Base-by-base conservation (phyloP, 148 eudicot genomes). In the Talinum fruticosum region DNA sequence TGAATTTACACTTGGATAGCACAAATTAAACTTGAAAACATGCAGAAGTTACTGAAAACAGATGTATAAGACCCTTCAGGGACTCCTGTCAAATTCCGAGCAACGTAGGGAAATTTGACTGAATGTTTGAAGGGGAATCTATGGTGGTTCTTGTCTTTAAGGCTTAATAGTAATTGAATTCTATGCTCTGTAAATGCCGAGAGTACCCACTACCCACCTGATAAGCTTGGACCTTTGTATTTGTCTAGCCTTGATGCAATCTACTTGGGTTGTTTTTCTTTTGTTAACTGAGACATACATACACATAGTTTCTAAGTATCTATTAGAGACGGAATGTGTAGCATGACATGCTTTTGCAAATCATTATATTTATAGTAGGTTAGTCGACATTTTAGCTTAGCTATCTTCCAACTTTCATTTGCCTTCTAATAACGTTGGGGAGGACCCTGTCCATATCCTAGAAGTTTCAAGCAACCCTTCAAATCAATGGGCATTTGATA, bases 241-340 rank as follows among this genome's bases (percentile, higher is more conserved):
- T 41, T 61, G 35, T 62, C 14, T n/a, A 59, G 49, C 41, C 16
- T 47, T 47, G 35, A 36, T 66, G 73, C 78, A 51, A 19, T 32
- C 34, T 44, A 51, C 74, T 47, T 49, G 72, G 72, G 29, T 47
- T 73, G 7, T 68, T 26, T 67, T 73, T 71, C 54, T 49, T 75
- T 16, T 37, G 23, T 36, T 59, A 29, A 34, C 19, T 36, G 68
- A 30, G 41, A 14, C n/a, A 33, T 34, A 26, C 8, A 6, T 41
- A n/a, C 37, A 24, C 23, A 6, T 47, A 15, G 28, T 37, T 33
- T 29, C 53, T 65, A 26, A 45, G 66, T 57, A 15, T 18, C 16
- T 33, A 65, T 62, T 19, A 3, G 18, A 24, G 32, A 47, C 5
- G 29, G 34, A 12, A n/a, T n/a, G 8, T 41, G 44, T 38, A 41